Percentiles rank a stretch among this genome's conserved stretches.
Evolutionary conservation across 495 filamentous ascomycete species (phyloP).

Genomic region (Talaromyces stipitatus): DNA sequence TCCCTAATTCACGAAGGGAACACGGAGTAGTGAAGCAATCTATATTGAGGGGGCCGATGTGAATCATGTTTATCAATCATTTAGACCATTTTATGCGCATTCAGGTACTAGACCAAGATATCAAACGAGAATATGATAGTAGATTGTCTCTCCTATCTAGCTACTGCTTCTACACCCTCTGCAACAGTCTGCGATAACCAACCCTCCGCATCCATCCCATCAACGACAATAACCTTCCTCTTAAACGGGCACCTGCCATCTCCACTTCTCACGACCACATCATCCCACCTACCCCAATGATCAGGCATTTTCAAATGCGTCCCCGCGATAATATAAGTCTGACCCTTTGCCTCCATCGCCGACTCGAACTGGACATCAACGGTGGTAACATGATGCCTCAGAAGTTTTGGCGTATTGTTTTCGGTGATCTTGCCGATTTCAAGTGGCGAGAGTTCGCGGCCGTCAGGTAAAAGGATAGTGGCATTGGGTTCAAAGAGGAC

Average conservation of each 20-base stretch:
- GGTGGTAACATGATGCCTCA: not conserved
- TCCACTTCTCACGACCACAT: not conserved
- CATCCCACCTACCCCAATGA: constrained; percentile 1
- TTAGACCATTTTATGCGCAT: too few species aligned
- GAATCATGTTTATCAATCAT: too few species aligned
- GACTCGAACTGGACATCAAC: not conserved
- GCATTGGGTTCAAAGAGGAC: not conserved
- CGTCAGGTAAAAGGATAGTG: not conserved
- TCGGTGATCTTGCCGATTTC: not conserved
- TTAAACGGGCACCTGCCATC: not conserved
- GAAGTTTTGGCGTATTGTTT: not conserved
- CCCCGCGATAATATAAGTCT: not conserved
- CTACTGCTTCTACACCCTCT: not conserved
- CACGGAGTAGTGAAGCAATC: too few species aligned
- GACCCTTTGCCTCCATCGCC: not conserved
- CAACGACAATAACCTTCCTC: not conserved
- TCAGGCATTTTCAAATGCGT: not conserved
- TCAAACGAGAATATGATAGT: too few species aligned
- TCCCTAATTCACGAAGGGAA: too few species aligned
- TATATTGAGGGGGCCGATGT: too few species aligned
- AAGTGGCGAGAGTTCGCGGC: not conserved
- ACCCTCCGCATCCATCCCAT: not conserved
- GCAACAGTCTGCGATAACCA: not conserved
- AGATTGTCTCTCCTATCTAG: too few species aligned
- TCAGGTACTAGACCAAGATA: too few species aligned